phyloP scores from a whole-genome alignment of 768 basidiomycete genomes.

The Leccinum arenicola region DNA sequence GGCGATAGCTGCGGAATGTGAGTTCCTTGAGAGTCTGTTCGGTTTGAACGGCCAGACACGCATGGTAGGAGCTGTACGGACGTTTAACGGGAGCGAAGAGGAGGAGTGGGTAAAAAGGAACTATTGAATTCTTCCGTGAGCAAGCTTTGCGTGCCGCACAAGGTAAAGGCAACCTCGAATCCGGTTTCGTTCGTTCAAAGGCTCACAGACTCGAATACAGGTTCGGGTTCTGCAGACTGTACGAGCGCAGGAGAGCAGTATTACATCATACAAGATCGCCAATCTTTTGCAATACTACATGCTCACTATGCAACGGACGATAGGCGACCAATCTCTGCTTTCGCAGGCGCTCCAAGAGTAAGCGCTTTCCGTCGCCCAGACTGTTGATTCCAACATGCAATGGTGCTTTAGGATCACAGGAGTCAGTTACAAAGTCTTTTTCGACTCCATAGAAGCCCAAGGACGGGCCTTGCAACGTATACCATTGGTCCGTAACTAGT shows the following conservation, averaged over 20 bases:
- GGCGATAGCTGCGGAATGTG: conserved; percentile 89
- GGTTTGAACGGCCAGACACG: conserved; percentile 48
- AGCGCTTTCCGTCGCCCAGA: conserved; percentile 17
- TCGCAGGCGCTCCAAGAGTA: conserved; percentile 80
- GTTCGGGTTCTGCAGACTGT: conserved; percentile 91
- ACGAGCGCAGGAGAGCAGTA: conserved; percentile 89
- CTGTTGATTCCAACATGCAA: not conserved
- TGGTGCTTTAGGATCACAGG: conserved; percentile 63
- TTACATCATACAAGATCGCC: conserved; percentile 88
- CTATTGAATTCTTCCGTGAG: conserved; percentile 80
- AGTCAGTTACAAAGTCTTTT: conserved; percentile 79
- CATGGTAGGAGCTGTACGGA: conserved; percentile 75
- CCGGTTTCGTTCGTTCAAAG: not conserved
- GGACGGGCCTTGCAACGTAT: conserved; percentile 60
- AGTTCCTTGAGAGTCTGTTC: conserved; percentile 89
- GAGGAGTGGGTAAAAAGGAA: conserved; percentile 74
- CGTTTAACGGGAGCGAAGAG: conserved; percentile 55
- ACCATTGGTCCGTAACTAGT: conserved; percentile 44
- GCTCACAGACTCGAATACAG: conserved; percentile 35
- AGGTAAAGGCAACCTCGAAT: conserved; percentile 43
- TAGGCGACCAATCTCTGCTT: conserved; percentile 80
- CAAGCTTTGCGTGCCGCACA: conserved; percentile 85
- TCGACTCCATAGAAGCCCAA: conserved; percentile 83
- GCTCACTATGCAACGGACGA: conserved; percentile 88
- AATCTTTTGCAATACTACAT: conserved; percentile 95